Percentiles rank a stretch among this genome's conserved stretches.
These are phyloP conservation scores for Ustilago sp. DNA, from an alignment of 1,284 basidiomycete species.

Conservation along the genomic window DNA sequence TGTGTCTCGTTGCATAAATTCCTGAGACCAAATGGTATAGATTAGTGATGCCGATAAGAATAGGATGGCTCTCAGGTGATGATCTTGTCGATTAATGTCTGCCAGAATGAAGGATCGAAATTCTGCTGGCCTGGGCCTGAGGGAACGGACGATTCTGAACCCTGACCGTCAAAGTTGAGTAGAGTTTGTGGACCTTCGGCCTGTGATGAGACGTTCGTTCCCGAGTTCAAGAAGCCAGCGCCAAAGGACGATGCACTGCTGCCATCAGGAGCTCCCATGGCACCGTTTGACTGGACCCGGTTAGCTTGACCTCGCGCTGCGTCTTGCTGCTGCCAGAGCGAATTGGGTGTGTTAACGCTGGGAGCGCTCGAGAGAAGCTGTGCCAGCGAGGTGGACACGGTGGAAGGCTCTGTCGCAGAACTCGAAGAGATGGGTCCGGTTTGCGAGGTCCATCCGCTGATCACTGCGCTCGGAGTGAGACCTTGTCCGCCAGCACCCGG, in stretches of 20 bases:
- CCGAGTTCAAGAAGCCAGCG: slow-evolving; percentile 4
- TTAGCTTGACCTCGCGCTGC: neutral
- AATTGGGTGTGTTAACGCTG: slow-evolving; percentile 11
- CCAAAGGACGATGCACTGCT: neutral
- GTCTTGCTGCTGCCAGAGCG: slow-evolving; percentile 29
- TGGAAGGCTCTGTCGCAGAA: slow-evolving; percentile 12
- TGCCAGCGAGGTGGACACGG: slow-evolving; percentile 24
- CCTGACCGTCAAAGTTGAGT: slow-evolving; percentile 22
- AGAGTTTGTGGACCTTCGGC: slow-evolving; percentile 12
- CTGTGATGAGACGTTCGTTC: slow-evolving; percentile 5
- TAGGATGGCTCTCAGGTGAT: slow-evolving; percentile 32
- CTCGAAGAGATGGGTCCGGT: slow-evolving; percentile 12
- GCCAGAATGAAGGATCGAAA: slow-evolving; percentile 53
- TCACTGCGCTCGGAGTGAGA: slow-evolving; percentile 25
- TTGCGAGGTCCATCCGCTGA: slow-evolving; percentile 35
- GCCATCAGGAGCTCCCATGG: slow-evolving; percentile 8
- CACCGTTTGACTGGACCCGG: slow-evolving; percentile 2
- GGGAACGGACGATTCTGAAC: neutral
- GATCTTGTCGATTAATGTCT: slow-evolving; percentile 56
- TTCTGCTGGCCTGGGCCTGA: slow-evolving; percentile 21
- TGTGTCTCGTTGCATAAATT: neutral
- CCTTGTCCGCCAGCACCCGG: slow-evolving; percentile 2
- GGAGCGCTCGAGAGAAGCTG: slow-evolving; percentile 20
- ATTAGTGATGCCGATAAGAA: slow-evolving; percentile 29
- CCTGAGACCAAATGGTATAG: neutral